Base-by-base conservation (phyloP, 1,284 basidiomycete species). In the Meira nashicola region DNA sequence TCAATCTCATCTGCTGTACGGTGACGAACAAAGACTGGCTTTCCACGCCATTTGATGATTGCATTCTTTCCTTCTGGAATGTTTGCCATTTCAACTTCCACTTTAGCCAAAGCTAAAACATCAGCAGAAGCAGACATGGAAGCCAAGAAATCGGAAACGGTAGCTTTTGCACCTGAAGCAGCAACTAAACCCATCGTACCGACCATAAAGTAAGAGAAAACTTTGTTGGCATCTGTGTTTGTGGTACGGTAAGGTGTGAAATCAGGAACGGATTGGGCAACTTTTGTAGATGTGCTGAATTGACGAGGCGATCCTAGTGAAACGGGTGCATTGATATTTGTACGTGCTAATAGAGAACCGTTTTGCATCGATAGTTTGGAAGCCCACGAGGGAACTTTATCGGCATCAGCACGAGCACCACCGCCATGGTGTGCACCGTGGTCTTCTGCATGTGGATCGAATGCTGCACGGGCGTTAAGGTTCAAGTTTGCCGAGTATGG, bases 21-120 rank as follows among this genome's bases (percentile, higher is more conserved):
- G 84, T 99, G 94, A 72, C 95, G 87, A 80, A 99, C 91, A 83
- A 98, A 98, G 62, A 99, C 94, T 70, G 95, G 95, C 85, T 98
- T 99, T 80, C 94, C 95, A 79, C 94, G 90, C 95, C 95, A 98
- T 65, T 74, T 76, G 71, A 77, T 73, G 62, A 74, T 69, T 51
- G 67, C 65, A 53, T 79, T 79, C 86, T 94, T 93, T 81, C 95
- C 95, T 84, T 96, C 91, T 39, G 95, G 94, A 76, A 99, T 98
- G 65, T 82, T 83, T 61, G 82, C 82, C 74, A 98, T 87, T 60
- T 94, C 92, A 65, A 99, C 87, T 82, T 99, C 95, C 64, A 97
- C 90, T 83, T 97, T 97, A 70, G 95, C 95, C 68, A 98, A 85
- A 54, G 95, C 95, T 71, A 98, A 86, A 52, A 99, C 94, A 79